Base-by-base conservation (phyloP, 106 monocot genomes). In the Allium fistulosum region DNA sequence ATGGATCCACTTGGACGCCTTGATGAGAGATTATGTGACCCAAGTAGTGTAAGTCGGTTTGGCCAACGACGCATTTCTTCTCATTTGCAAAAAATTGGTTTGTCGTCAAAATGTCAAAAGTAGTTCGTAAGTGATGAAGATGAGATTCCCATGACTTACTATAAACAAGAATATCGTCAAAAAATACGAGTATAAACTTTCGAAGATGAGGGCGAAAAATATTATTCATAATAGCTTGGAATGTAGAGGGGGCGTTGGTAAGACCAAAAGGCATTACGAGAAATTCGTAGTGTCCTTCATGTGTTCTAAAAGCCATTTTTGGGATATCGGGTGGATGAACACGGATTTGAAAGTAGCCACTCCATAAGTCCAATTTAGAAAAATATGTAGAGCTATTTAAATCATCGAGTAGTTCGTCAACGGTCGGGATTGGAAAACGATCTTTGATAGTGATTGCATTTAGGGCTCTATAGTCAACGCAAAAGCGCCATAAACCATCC, bases 381-480 rank as follows among this genome's bases (percentile, higher is more conserved):
- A 62, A 62, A 26, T 15, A 8, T 62, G 4, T 28, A 10, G 26
- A 8, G 15, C 62, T 6, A 26, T 62, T 0, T 13, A 62, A 28
- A 0, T 62, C 26, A 62, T 62, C 52, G 0, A 53, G 9, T 13
- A n/a, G 11, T 22, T 22, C 22, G 22, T 22, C 22, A 22, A 22
- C 22, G 22, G 22, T 22, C 22, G 14, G 65, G 46, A 47, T 47
- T 47, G 65, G 48, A 5, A 45, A 66, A 11, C 50, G 47, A 47
- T 66, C 65, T 49, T 66, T 46, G 7, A 66, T 16, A 0, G 48
- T 66, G 11, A 49, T 7, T 3, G 6, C 15, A 17, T 66, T 66
- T 7, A 63, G 62, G 10, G 6, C 18, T 13, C 62, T 63, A 63
- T 26, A 63, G 46, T 63, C 62, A 63, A 66, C 7, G 65, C 65